These are phyloP conservation scores for Magnolia kwangsiensis DNA, from an alignment of 164 flowering plant genomes.

Conservation along the genomic window DNA sequence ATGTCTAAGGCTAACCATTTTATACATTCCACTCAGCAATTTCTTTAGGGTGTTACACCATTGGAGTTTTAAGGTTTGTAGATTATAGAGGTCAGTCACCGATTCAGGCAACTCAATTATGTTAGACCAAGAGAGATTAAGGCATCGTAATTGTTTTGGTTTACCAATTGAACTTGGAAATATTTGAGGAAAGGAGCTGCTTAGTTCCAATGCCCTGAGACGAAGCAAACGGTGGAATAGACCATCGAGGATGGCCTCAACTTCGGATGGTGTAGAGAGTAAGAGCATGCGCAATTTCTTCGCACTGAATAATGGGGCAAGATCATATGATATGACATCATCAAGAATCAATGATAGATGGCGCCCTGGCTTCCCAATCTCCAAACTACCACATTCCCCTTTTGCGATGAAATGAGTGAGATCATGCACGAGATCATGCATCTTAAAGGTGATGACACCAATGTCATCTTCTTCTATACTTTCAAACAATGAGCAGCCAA, in stretches of 20 bases:
- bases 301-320: not conserved
- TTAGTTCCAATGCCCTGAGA: constrained; percentile 6
- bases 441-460: not conserved
- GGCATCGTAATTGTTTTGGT: constrained; percentile 9
- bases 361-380: not conserved
- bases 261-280: not conserved
- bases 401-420: not conserved
- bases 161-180: not conserved
- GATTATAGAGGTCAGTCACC: not conserved
- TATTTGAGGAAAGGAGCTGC: fast-evolving
- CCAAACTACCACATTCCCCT: not conserved
- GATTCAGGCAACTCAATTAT: constrained; percentile 5
- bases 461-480: not conserved
- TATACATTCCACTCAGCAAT: constrained; percentile 5
- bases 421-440: constrained; percentile 13
- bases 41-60: not conserved
- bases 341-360: not conserved
- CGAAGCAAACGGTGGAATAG: not conserved
- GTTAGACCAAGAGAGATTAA: not conserved
- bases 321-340: not conserved
- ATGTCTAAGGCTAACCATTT: constrained; percentile 8
- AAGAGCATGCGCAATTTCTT: not conserved
- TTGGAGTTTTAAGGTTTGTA: constrained; percentile 8
- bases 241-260: too few species aligned
- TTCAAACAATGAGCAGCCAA: too few species aligned